These are phyloP conservation scores for Scytalidium lignicola DNA, from an alignment of 2,329 filamentous ascomycete genomes.

Conservation along the genomic window DNA sequence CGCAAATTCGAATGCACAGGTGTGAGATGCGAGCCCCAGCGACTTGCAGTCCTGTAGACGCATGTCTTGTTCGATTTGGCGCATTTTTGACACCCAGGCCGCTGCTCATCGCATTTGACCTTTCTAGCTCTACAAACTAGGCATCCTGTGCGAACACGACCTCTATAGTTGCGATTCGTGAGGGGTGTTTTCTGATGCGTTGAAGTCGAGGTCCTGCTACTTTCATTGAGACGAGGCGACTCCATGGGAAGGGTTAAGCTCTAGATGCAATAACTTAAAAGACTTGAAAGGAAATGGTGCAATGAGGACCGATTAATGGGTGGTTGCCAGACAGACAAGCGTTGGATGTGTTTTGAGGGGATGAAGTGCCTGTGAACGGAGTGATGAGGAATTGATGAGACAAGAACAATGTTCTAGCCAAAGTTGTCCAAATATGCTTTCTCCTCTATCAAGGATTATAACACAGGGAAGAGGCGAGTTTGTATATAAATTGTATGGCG, in stretches of 20 bases:
- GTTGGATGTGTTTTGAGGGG: neutral
- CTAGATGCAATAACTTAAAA: neutral
- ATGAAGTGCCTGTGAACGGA: neutral
- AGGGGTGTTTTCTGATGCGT: neutral
- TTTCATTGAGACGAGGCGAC: neutral
- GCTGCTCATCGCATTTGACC: conserved; percentile 3
- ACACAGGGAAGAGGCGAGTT: neutral
- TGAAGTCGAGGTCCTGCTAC: neutral
- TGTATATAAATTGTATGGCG: neutral
- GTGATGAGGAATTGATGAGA: neutral
- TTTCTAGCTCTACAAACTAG: conserved; percentile 2
- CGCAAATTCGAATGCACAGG: neutral
- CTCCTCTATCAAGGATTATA: neutral
- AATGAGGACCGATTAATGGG: neutral
- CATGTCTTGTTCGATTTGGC: conserved; percentile 1
- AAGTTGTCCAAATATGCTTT: neutral
- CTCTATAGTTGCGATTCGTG: neutral
- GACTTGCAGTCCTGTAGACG: neutral
- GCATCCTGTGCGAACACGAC: conserved; percentile 1
- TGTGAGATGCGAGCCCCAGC: neutral
- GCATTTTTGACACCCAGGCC: conserved; percentile 3
- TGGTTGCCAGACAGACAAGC: neutral
- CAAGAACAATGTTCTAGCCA: neutral
- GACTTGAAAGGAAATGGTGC: neutral
- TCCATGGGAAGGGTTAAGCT: neutral